Base-by-base conservation (phyloP, 805 yeast genomes). In the Tetrapisispora iriomotensis region DNA sequence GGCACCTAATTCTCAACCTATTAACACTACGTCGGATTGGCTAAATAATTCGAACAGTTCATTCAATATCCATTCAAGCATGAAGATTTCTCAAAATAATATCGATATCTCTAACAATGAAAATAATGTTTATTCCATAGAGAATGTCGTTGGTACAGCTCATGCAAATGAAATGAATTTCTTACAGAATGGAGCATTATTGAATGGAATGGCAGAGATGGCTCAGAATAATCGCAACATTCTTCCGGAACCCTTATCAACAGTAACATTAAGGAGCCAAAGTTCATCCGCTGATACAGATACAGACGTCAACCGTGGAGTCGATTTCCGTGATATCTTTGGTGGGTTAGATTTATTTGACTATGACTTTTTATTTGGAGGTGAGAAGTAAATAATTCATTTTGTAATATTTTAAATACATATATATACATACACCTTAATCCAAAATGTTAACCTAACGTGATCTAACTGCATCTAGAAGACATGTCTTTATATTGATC, bases 341-440 rank as follows among this genome's bases (percentile, higher is more conserved):
- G 60, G 57, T 8, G 55, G 58, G 1, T 43, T 56, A 13, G 60
- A 56, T 37, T 37, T 56, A 15, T 56, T 57, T 37, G 59, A 56
- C 37, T 56, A 55, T 40, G 42, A 39, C 20, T 39, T 39, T 18
- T 17, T 39, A 6, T 39, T 39, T n/a, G 32, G 38, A 3, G 25
- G 30, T 19, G 40, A 37, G 6, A 29, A 36, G 17, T 29, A 26
- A 12, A 14, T 8, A 9, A 30, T 20, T 9, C 12, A 19, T 22
- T 14, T 28, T 21, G 18, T n/a, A 5, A 14, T 12, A 22, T 17
- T 23, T 24, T 6, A 22, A 8, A 4, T 24, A 18, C 26, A 23
- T 17, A 17, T 7, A 33, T 25, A 25, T 34, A 17, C 10, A 34
- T 8, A 26, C 10, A 25, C 17, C n/a, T 15, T n/a, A 6, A 28